Base-by-base conservation (phyloP, 225 moss, liverwort and hornwort species). In the Straminergon stramineum region DNA sequence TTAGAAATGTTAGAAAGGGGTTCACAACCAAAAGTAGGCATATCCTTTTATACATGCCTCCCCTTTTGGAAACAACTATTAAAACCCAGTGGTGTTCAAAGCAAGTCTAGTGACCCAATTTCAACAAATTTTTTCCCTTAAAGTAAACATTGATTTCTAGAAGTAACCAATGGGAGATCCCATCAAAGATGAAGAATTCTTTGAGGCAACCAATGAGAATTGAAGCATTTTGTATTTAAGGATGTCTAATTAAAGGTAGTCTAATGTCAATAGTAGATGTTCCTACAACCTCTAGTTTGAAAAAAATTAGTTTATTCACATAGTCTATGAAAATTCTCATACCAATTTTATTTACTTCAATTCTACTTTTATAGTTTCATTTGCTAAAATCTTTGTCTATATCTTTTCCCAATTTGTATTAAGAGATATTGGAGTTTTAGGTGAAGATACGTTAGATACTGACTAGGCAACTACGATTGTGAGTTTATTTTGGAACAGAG, bases 11-110 rank as follows among this genome's bases (percentile, higher is more conserved):
- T 9, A 43, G 2, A 27, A 43, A 15, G 27, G 27, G 73, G 5
- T 26, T 71, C 4, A 13, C 41, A 43, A 27, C 27, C 15, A 73
- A 27, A 13, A 15, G 8, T 9, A 27, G 9, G 27, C 15, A 71
- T 7, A 73, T 2, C 3, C 16, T 27, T 43, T 0, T 15, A 1
- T 7, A 69, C 1, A 4, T 2, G 4, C 1, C 5, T 48, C n/a
- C 11, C 0, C 1, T 4, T n/a, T 70, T 24, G 11, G n/a, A n/a
- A 22, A 22, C 1, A 67, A 2, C 62, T 30, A n/a, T n/a, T n/a
- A n/a, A n/a, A 30, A 63, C 30, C 20, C 5, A 3, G 1, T 41
- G 15, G 8, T 27, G 9, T 71, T 41, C 2, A 41, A 71, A 71
- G 41, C 15, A 3, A 43, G 7, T 73, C 3, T 1, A 27, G 1